Percentiles rank a stretch among this genome's conserved stretches.
Evolutionary conservation across 768 basidiomycete species (phyloP).

Genomic region (Lactifluus pinguis): DNA sequence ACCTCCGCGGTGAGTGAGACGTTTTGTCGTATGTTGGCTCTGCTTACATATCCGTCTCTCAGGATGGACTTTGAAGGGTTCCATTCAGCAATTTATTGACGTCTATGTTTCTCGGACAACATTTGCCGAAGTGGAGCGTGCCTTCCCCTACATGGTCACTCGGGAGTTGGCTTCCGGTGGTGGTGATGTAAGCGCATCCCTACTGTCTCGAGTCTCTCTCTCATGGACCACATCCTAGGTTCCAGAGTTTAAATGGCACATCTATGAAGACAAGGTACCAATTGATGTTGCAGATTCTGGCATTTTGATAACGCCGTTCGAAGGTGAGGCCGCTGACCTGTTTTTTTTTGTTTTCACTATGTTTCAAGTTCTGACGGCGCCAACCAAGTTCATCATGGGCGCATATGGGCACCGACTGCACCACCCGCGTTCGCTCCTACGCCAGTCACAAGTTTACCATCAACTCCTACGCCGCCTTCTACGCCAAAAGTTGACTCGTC

Average conservation of each 20-base stretch:
- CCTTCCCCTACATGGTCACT: slow-evolving; percentile 77
- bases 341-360: too few relatives aligned
- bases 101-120: slow-evolving; percentile 62
- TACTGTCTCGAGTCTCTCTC: background rate
- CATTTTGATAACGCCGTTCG: slow-evolving; percentile 55
- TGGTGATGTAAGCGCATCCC: slow-evolving; percentile 47
- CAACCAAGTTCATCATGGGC: slow-evolving; percentile 57
- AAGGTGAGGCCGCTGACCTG: slow-evolving; percentile 37
- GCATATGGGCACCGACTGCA: slow-evolving; percentile 41
- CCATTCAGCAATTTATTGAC: slow-evolving; percentile 66
- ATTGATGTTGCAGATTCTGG: slow-evolving; percentile 63
- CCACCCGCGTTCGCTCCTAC: slow-evolving; percentile 34
- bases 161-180: slow-evolving; percentile 73
- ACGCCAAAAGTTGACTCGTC: slow-evolving; percentile 13
- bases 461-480: slow-evolving; percentile 24
- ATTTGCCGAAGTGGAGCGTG: slow-evolving; percentile 51
- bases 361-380: background rate
- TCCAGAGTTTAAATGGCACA: slow-evolving; percentile 76
- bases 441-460: slow-evolving; percentile 29
- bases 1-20: slow-evolving; percentile 56
- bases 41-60: slow-evolving; percentile 3
- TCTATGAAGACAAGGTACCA: slow-evolving; percentile 58
- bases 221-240: slow-evolving; percentile 37
- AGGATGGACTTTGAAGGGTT: slow-evolving; percentile 66
- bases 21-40: background rate